Evolutionary conservation across 2,329 filamentous ascomycete genomes (phyloP).

Genomic region (Phyllosticta ampelicida): DNA sequence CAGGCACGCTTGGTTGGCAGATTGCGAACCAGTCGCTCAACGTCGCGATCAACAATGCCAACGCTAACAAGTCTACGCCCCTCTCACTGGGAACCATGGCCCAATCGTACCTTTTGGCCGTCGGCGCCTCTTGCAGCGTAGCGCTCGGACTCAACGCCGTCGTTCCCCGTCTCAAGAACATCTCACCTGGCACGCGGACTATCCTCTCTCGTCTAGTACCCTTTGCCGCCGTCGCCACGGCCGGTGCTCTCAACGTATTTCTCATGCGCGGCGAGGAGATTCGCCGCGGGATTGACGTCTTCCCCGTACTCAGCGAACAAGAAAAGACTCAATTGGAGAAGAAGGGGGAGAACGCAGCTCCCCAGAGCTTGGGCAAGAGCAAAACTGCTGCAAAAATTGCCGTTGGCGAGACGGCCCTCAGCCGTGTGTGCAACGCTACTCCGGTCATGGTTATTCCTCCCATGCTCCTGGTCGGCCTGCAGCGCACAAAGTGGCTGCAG

Average conservation of each 20-base stretch:
- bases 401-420: constrained; percentile 85
- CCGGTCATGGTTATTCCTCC: constrained; percentile 97
- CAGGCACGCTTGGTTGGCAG: constrained; percentile 87
- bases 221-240: constrained; percentile 87
- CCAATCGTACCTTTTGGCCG: constrained; percentile 85
- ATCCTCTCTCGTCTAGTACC: constrained; percentile 82
- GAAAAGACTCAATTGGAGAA: constrained; percentile 56
- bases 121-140: constrained; percentile 86
- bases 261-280: constrained; percentile 98
- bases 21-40: constrained; percentile 95
- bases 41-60: constrained; percentile 94
- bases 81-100: constrained; percentile 69
- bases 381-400: constrained; percentile 80
- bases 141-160: constrained; percentile 84
- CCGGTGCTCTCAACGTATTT: constrained; percentile 88
- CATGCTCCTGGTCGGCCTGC: constrained; percentile 70
- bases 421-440: constrained; percentile 83
- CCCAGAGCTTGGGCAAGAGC: constrained; percentile 70
- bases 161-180: constrained; percentile 68
- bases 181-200: constrained; percentile 64
- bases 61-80: constrained; percentile 94
- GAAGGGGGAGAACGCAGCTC: constrained; percentile 46
- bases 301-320: constrained; percentile 62
- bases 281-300: constrained; percentile 82
- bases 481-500: constrained; percentile 74